Conservation (phyloP, 495 filamentous ascomycete species). For the Lineolata rhizophorae region DNA sequence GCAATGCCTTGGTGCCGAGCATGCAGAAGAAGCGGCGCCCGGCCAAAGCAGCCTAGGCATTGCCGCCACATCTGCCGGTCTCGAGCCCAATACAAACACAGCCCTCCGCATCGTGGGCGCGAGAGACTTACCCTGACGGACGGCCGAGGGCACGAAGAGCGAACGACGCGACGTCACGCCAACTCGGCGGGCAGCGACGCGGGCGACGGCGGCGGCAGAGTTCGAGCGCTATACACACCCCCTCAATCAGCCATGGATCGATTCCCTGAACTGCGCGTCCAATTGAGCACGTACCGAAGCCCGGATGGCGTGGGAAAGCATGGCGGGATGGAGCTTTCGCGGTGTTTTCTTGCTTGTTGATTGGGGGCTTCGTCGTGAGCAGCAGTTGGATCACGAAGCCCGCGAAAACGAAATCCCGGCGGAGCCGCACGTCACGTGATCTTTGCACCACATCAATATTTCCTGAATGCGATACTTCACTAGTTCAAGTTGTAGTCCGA, state of each 20-base stretch:
- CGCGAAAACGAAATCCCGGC: too few species aligned
- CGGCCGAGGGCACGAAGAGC: slow-evolving; percentile 57
- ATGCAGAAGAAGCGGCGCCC: not conserved
- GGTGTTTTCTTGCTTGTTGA: too few species aligned
- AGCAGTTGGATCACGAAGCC: too few species aligned
- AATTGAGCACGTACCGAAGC: not conserved
- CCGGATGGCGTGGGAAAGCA: not conserved
- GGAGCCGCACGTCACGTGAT: too few species aligned
- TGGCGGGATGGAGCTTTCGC: too few species aligned
- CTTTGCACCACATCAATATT: too few species aligned
- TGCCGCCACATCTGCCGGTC: not conserved
- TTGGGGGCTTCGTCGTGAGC: too few species aligned
- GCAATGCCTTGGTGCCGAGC: too few species aligned
- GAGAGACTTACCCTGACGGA: slow-evolving; percentile 55
- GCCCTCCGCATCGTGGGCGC: too few species aligned
- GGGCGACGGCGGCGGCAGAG: slow-evolving; percentile 31
- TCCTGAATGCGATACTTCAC: too few species aligned
- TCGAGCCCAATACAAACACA: too few species aligned
- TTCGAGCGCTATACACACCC: not conserved
- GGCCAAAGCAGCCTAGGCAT: not conserved
- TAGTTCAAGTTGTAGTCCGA: too few species aligned
- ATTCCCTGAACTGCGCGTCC: not conserved
- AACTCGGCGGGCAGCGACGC: slow-evolving; percentile 49
- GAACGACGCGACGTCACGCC: slow-evolving; percentile 44
- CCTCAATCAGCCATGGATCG: not conserved